phyloP scores from a whole-genome alignment of 2,329 filamentous ascomycete genomes.

The Aspergillus japonicus region DNA sequence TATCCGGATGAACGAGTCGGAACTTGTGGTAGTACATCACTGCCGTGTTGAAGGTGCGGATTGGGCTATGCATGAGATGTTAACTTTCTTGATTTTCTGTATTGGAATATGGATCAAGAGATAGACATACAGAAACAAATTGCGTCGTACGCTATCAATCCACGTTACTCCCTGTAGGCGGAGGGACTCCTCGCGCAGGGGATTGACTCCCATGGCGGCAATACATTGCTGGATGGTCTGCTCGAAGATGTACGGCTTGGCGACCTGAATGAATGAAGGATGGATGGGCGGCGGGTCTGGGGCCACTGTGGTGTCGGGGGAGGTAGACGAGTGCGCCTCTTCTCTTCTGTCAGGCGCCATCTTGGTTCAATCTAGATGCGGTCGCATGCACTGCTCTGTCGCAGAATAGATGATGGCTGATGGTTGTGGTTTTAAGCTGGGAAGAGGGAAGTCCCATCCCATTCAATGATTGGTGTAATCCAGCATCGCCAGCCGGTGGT shows the following conservation, averaged over 20 bases:
- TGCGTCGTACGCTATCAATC: constrained; percentile 80
- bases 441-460: background rate
- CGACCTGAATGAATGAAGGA: constrained; percentile 63
- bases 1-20: constrained; percentile 78
- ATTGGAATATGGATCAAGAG: background rate
- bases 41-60: constrained; percentile 89
- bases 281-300: constrained; percentile 51
- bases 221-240: constrained; percentile 74
- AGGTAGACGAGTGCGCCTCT: constrained; percentile 13
- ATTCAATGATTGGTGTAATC: background rate
- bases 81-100: background rate
- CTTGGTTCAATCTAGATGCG: background rate
- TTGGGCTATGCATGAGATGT: constrained; percentile 57
- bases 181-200: constrained; percentile 74
- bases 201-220: constrained; percentile 66
- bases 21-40: constrained; percentile 94
- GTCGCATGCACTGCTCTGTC: background rate
- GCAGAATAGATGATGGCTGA: background rate
- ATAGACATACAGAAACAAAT: constrained; percentile 69
- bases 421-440: background rate
- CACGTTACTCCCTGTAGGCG: constrained; percentile 83
- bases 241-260: constrained; percentile 78
- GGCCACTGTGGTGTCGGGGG: constrained; percentile 11
- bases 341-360: constrained; percentile 27
- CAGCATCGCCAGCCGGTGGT: background rate